Conservation (phyloP, 140 eudicot species). For the Erigeron philadelphicus region DNA sequence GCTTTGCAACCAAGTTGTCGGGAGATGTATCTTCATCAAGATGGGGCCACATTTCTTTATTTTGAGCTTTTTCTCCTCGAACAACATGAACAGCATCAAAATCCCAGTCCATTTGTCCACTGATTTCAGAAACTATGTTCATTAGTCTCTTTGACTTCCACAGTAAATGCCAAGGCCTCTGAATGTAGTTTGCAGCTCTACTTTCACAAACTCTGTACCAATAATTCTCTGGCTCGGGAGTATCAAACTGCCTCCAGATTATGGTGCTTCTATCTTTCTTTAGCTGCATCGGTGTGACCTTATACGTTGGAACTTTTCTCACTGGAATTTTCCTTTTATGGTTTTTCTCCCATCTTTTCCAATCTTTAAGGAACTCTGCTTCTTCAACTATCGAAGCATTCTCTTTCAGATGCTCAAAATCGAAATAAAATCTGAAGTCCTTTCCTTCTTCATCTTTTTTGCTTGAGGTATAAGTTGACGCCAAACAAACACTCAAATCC, state of each 20-base stretch:
- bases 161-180: slow-evolving; percentile 82
- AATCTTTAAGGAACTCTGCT: slow-evolving; percentile 64
- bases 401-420: slow-evolving; percentile 94
- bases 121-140: slow-evolving; percentile 88
- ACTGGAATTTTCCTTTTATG: slow-evolving; percentile 60
- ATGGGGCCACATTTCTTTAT: slow-evolving; percentile 77
- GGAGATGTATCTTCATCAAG: slow-evolving; percentile 90
- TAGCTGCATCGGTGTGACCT: slow-evolving; percentile 76
- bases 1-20: slow-evolving; percentile 58
- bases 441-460: slow-evolving; percentile 87
- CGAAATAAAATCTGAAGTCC: slow-evolving; percentile 85
- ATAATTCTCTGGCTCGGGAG: slow-evolving; percentile 92
- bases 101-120: slow-evolving; percentile 99
- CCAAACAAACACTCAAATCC: slow-evolving; percentile 82
- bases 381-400: slow-evolving; percentile 67
- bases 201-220: slow-evolving; percentile 98
- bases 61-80: slow-evolving; percentile 82
- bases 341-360: slow-evolving; percentile 75
- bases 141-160: slow-evolving; percentile 90
- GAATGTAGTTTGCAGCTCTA: slow-evolving; percentile 57
- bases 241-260: slow-evolving; percentile 87
- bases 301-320: slow-evolving; percentile 68
- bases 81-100: slow-evolving; percentile 94
- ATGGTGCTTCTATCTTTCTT: slow-evolving; percentile 69
- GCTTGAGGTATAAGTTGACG: slow-evolving; percentile 54